Evolutionary conservation across 345 rosid genomes (phyloP).

Genomic region (Excoecaria agallocha): DNA sequence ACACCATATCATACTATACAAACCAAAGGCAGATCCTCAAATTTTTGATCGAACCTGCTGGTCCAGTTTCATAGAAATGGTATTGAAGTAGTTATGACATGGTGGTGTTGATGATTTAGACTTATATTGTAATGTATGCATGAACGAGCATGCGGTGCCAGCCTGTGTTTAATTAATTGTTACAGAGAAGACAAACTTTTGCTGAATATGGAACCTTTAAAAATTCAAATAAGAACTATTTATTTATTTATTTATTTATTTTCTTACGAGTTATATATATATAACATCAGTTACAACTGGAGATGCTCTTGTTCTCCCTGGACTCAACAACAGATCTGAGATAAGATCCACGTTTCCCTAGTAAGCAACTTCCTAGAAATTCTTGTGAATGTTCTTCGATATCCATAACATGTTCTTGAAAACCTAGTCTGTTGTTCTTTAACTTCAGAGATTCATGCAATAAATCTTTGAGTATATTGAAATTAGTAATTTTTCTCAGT

Average conservation of each 20-base stretch:
- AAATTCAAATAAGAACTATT: neutral
- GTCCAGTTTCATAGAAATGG: no score
- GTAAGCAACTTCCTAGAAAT: conserved; percentile 9
- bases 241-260: neutral
- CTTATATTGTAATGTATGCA: conserved; percentile 17
- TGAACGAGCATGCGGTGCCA: conserved; percentile 36
- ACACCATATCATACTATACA: no score
- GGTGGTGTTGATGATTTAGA: conserved; percentile 12
- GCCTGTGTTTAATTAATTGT: conserved; percentile 18
- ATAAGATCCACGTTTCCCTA: conserved; percentile 3
- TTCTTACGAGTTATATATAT: neutral
- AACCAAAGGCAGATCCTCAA: no score
- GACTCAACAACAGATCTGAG: neutral
- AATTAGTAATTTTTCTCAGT: no score
- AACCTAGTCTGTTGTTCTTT: no score
- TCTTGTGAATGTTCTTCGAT: conserved; percentile 8
- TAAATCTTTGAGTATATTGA: no score
- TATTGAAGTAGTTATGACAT: conserved; percentile 14
- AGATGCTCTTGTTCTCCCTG: conserved; percentile 2
- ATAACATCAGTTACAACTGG: conserved; percentile 11
- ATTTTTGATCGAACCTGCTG: no score
- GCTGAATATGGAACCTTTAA: neutral
- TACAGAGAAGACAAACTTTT: conserved; percentile 14
- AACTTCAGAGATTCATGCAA: no score
- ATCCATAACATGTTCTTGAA: neutral